Percentiles rank a stretch among this genome's conserved stretches.
phyloP scores from a whole-genome alignment of 345 rosid genomes.

The Ricinus communis region DNA sequence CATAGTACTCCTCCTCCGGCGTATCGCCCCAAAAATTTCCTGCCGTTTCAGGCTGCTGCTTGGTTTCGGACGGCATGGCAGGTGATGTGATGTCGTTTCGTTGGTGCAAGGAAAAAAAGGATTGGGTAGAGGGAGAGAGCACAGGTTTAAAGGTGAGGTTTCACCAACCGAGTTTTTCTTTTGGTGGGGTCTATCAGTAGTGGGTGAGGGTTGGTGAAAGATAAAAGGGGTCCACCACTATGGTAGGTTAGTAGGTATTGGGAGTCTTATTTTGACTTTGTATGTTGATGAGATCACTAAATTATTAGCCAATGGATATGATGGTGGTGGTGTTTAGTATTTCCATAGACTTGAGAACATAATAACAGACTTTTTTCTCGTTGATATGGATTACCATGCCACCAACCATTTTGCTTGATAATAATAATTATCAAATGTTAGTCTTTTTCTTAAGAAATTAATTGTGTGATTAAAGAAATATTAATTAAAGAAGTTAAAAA shows the following conservation, averaged over 20 bases:
- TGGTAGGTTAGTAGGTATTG: background rate
- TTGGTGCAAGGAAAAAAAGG: background rate
- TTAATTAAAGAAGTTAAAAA: too few relatives aligned
- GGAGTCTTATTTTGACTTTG: background rate
- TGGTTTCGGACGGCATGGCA: conserved; percentile 11
- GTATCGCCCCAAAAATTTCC: conserved; percentile 81
- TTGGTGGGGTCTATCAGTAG: background rate
- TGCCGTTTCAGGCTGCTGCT: conserved; percentile 29
- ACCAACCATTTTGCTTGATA: too few relatives aligned
- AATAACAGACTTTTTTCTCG: too few relatives aligned
- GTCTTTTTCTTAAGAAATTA: too few relatives aligned
- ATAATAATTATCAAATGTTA: too few relatives aligned
- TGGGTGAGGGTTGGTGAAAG: background rate
- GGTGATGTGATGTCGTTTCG: background rate
- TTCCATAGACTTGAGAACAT: too few relatives aligned
- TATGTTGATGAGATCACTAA: too few relatives aligned
- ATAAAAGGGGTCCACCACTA: background rate
- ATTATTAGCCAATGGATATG: too few relatives aligned
- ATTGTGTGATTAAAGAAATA: too few relatives aligned
- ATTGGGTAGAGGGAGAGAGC: background rate
- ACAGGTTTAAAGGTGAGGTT: background rate
- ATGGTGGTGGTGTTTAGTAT: too few relatives aligned
- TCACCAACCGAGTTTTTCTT: background rate
- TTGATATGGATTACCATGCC: too few relatives aligned
- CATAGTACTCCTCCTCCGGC: conserved; percentile 88